These are phyloP conservation scores for Persicaria tinctoria DNA, from an alignment of 148 eudicot genomes.

Conservation along the genomic window DNA sequence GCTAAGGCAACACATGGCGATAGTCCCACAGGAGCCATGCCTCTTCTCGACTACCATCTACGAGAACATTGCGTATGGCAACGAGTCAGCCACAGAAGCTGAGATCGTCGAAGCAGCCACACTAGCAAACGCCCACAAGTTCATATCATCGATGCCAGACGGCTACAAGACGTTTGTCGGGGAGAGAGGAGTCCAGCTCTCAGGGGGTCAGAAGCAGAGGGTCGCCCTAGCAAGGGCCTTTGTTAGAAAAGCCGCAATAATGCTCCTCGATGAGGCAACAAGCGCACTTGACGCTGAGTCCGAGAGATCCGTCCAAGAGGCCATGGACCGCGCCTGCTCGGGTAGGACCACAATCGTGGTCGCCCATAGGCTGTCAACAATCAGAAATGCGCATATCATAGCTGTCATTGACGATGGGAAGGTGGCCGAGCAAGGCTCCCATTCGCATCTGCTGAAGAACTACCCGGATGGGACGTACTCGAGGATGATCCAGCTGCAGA, in stretches of 20 bases:
- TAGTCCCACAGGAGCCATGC: conserved; percentile 96
- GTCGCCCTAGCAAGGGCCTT: conserved; percentile 88
- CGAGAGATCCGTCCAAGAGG: conserved; percentile 83
- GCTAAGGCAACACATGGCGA: conserved; percentile 66
- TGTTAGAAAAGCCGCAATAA: conserved; percentile 67
- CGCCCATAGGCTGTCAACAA: conserved; percentile 84
- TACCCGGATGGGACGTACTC: conserved; percentile 83
- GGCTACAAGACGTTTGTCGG: conserved; percentile 92
- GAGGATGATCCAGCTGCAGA: conserved; percentile 86
- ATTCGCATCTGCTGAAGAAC: conserved; percentile 73
- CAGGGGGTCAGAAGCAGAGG: conserved; percentile 97
- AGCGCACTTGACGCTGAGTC: conserved; percentile 96
- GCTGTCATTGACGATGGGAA: conserved; percentile 94
- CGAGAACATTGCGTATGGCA: conserved; percentile 84
- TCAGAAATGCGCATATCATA: conserved; percentile 83
- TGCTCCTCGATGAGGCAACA: conserved; percentile 92
- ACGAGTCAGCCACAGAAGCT: conserved; percentile 75
- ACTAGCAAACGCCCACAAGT: conserved; percentile 85
- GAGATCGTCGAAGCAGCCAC: conserved; percentile 95
- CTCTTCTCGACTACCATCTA: conserved; percentile 81
- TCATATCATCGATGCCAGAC: conserved; percentile 77
- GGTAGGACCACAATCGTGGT: conserved; percentile 91
- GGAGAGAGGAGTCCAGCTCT: conserved; percentile 83
- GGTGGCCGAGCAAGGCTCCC: conserved; percentile 94
- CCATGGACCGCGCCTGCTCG: conserved; percentile 68